These are phyloP conservation scores for Actinomortierella wolfii DNA, from an alignment of 371 early-diverging fungal genomes.

Conservation along the genomic window DNA sequence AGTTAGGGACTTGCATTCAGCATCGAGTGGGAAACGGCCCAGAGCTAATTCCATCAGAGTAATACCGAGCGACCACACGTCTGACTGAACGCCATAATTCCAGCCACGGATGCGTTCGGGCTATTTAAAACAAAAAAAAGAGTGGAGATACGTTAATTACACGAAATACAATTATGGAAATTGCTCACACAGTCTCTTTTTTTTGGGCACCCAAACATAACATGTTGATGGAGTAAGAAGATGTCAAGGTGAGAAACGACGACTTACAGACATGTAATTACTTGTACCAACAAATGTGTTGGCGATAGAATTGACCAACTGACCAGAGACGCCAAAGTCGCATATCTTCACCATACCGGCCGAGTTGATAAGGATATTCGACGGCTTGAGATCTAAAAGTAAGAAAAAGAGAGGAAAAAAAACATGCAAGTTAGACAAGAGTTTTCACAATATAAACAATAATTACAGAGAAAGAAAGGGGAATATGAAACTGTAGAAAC, in stretches of 20 bases:
- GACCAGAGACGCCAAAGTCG: conserved; percentile 90
- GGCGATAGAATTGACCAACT: conserved; percentile 82
- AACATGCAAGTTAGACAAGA: background rate
- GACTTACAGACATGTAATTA: conserved; percentile 89
- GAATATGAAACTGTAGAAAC: background rate
- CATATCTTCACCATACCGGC: conserved; percentile 86
- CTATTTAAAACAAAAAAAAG: conserved; percentile 48
- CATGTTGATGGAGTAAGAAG: too few relatives aligned
- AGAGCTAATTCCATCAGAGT: conserved; percentile 92
- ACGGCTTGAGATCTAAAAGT: conserved; percentile 76
- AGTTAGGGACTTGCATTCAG: conserved; percentile 75
- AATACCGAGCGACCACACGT: conserved; percentile 95
- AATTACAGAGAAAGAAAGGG: conserved; percentile 11
- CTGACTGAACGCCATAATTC: conserved; percentile 90
- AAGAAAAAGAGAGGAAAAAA: conserved; percentile 1
- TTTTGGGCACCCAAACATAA: too few relatives aligned
- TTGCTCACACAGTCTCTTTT: too few relatives aligned
- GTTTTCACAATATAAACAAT: conserved; percentile 13
- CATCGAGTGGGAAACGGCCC: conserved; percentile 89
- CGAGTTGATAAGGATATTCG: conserved; percentile 81
- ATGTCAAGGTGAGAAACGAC: too few relatives aligned
- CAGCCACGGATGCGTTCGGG: conserved; percentile 96
- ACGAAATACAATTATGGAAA: conserved; percentile 2
- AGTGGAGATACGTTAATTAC: conserved; percentile 4
- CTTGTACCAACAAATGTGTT: conserved; percentile 92